phyloP scores from a whole-genome alignment of 495 filamentous ascomycete species.

The Tuber microsphaerosporum region DNA sequence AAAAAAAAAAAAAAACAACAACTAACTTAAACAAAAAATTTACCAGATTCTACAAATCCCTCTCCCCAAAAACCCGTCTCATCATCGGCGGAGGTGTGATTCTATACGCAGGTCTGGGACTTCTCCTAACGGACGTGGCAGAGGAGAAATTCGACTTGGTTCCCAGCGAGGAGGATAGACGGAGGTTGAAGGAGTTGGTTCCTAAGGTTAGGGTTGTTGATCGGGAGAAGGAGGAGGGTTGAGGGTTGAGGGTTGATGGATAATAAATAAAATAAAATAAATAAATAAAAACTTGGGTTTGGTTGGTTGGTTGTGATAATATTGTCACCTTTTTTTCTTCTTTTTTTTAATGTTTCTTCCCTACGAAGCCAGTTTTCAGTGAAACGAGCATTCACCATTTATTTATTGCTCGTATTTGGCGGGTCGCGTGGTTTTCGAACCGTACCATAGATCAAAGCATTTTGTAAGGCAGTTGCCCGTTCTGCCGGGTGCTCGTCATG shows the following conservation, averaged over 20 bases:
- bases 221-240: background rate
- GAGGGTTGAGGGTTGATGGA: conserved; percentile 5
- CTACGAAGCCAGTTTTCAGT: too few species aligned
- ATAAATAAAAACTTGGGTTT: too few species aligned
- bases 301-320: background rate
- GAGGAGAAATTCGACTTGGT: conserved; percentile 58
- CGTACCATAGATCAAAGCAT: too few species aligned
- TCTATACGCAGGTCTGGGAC: conserved; percentile 56
- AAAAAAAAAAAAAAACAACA: too few species aligned
- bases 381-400: too few species aligned
- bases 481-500: too few species aligned
- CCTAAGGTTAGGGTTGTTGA: conserved; percentile 50
- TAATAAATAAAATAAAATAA: background rate
- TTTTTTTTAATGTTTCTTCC: background rate
- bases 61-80: conserved; percentile 56
- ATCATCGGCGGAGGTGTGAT: conserved; percentile 60
- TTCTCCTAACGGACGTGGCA: conserved; percentile 54
- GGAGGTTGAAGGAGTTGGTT: conserved; percentile 50
- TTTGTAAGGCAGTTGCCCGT: too few species aligned
- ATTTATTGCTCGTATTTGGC: too few species aligned
- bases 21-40: background rate
- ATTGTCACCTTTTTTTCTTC: too few species aligned
- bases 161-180: conserved; percentile 56
- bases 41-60: conserved; percentile 51
- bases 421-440: too few species aligned